phyloP scores from a whole-genome alignment of 495 filamentous ascomycete genomes.

The Diplogelasinospora grovesii region DNA sequence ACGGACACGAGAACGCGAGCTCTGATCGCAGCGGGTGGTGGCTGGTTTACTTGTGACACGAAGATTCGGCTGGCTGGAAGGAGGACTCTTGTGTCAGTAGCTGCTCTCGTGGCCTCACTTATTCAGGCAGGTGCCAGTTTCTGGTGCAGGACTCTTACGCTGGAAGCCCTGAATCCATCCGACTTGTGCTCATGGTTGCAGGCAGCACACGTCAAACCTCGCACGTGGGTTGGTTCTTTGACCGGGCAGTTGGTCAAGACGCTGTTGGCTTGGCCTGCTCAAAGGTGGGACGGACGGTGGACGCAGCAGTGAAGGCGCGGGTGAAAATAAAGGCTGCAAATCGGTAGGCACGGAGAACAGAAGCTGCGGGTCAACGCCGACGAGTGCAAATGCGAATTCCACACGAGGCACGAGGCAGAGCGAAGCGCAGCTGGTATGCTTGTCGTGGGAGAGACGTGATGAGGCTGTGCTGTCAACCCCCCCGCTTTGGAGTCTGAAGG shows the following conservation, averaged over 20 bases:
- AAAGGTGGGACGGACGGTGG: not conserved
- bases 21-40: constrained; percentile 4
- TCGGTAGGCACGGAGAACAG: not conserved
- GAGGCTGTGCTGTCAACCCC: constrained; percentile 27
- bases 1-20: not conserved
- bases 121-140: not conserved
- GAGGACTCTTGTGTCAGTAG: constrained; percentile 12
- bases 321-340: not conserved
- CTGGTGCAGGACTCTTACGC: constrained; percentile 17
- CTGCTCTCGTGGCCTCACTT: not conserved
- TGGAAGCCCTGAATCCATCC: constrained; percentile 25
- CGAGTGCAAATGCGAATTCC: too few species aligned
- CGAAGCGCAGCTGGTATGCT: too few species aligned
- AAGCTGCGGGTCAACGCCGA: not conserved
- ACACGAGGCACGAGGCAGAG: too few species aligned
- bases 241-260: constrained; percentile 13
- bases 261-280: not conserved
- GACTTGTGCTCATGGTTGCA: constrained; percentile 24
- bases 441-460: constrained; percentile 14
- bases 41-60: constrained; percentile 56
- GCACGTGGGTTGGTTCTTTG: constrained; percentile 9
- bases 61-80: constrained; percentile 56
- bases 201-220: constrained; percentile 9
- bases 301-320: not conserved
- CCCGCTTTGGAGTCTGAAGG: constrained; percentile 14